phyloP scores from a whole-genome alignment of 306 rosid genomes.

The Cicer bijugum region DNA sequence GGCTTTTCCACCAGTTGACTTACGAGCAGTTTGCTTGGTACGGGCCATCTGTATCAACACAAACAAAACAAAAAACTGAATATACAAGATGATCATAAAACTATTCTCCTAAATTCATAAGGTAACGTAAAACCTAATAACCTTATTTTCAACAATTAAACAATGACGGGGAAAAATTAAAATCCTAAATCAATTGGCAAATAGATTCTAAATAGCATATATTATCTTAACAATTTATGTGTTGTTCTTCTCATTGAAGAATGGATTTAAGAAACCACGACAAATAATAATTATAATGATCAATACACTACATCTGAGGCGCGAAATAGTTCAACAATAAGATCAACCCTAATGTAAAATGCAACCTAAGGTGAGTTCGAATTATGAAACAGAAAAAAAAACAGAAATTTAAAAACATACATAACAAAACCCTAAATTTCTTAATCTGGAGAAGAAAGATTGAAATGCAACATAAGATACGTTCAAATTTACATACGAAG shows the following conservation, averaged over 20 bases:
- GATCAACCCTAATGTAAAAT: not conserved
- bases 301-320: too few species aligned
- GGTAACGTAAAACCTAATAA: not conserved
- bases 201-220: not conserved
- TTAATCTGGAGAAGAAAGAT: not conserved
- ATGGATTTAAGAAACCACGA: not conserved
- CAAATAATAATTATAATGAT: not conserved
- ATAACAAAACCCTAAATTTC: not conserved
- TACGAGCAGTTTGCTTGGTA: constrained; percentile 98
- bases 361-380: not conserved
- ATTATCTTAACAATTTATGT: not conserved
- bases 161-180: not conserved
- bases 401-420: not conserved
- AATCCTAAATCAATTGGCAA: not conserved
- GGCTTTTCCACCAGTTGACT: constrained; percentile 95
- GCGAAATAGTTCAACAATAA: too few species aligned
- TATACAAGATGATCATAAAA: not conserved
- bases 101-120: not conserved
- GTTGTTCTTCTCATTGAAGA: not conserved
- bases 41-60: constrained; percentile 74
- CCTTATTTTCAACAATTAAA: not conserved
- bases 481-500: not conserved
- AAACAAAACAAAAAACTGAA: too few species aligned
- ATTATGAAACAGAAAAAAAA: not conserved
- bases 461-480: not conserved